These are phyloP conservation scores for Paraphaeosphaeria sporulosa DNA, from an alignment of 2,329 filamentous ascomycete genomes.

Conservation along the genomic window DNA sequence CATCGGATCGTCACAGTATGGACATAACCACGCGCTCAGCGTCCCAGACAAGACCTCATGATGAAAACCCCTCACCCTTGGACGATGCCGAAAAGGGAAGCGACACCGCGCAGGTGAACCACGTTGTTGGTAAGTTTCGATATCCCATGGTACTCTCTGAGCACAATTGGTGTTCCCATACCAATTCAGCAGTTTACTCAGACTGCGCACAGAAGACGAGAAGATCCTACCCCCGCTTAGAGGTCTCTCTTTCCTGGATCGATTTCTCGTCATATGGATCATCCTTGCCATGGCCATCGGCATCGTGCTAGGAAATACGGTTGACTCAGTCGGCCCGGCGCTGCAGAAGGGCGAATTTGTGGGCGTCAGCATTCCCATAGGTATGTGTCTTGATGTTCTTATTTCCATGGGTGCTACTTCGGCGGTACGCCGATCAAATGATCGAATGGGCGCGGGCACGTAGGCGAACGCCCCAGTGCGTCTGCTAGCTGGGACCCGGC, in stretches of 20 bases:
- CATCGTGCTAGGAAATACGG: constrained; percentile 79
- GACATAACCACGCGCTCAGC: not conserved
- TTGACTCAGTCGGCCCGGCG: constrained; percentile 65
- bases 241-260: constrained; percentile 54
- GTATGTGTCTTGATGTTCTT: constrained; percentile 47
- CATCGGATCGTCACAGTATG: not conserved
- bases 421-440: not conserved
- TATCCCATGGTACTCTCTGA: not conserved
- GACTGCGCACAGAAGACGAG: not conserved
- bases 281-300: constrained; percentile 79
- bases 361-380: constrained; percentile 72
- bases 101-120: not conserved
- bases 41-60: not conserved
- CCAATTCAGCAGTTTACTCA: not conserved
- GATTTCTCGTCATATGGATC: constrained; percentile 67
- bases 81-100: not conserved
- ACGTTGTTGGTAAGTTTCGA: not conserved
- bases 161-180: not conserved
- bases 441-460: no score
- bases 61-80: not conserved
- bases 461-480: not conserved
- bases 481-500: not conserved
- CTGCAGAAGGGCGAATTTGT: constrained; percentile 77
- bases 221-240: constrained; percentile 39
- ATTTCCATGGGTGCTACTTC: not conserved